Evolutionary conservation across 306 rosid genomes (phyloP).

Genomic region (Prunus mume): DNA sequence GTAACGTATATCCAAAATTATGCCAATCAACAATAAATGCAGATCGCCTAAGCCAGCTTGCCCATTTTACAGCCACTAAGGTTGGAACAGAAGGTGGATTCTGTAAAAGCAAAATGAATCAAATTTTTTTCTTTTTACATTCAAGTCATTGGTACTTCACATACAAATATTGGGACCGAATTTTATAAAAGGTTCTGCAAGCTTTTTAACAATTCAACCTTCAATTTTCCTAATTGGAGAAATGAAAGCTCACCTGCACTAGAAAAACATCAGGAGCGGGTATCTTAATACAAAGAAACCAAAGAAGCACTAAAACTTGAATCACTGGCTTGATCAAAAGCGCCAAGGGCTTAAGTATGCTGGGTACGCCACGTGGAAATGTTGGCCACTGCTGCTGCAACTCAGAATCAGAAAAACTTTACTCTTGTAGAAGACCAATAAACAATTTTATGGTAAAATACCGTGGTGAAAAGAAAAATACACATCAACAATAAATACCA

Average conservation of each 20-base stretch:
- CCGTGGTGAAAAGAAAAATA: background rate
- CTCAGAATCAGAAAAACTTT: background rate
- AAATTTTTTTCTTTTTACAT: background rate
- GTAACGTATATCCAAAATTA: constrained; percentile 92
- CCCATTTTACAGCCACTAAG: constrained; percentile 87
- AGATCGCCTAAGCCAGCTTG: constrained; percentile 75
- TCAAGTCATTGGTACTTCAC: background rate
- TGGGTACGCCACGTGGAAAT: constrained; percentile 45
- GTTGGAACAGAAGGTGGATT: constrained; percentile 99
- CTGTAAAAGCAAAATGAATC: constrained; percentile 42
- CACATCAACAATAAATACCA: constrained; percentile 46
- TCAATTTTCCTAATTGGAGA: background rate
- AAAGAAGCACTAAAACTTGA: constrained; percentile 75
- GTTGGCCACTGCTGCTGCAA: constrained; percentile 76
- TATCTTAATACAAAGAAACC: constrained; percentile 78
- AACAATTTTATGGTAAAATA: background rate
- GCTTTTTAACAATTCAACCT: background rate
- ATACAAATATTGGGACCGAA: background rate
- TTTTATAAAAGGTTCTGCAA: background rate
- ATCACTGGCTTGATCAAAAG: constrained; percentile 75
- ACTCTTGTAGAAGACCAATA: background rate
- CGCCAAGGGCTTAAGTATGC: constrained; percentile 56
- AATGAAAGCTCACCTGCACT: constrained; percentile 62
- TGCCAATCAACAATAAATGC: constrained; percentile 94
- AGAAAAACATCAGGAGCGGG: constrained; percentile 79